Conservation (phyloP, 345 rosid genomes). For the Abelmoschus esculentus region DNA sequence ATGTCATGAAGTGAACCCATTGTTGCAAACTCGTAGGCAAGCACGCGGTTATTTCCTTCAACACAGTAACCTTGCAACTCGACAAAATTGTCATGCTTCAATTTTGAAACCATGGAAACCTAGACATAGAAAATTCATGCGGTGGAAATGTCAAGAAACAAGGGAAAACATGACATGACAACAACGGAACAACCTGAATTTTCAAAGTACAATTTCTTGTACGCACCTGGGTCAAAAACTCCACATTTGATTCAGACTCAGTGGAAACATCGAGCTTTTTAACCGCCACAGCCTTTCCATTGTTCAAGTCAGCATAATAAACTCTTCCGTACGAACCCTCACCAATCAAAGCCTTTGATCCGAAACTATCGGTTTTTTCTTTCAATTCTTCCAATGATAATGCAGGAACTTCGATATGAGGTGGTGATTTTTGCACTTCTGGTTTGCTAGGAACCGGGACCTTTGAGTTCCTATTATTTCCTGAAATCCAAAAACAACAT, state of each 20-base stretch:
- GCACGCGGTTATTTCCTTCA: constrained; percentile 77
- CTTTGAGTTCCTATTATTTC: constrained; percentile 48
- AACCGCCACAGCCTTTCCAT: constrained; percentile 68
- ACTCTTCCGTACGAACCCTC: constrained; percentile 99
- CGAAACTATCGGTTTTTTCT: constrained; percentile 87
- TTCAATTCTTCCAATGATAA: constrained; percentile 67
- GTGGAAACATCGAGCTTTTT: constrained; percentile 88
- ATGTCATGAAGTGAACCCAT: constrained; percentile 99
- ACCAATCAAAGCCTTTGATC: constrained; percentile 95
- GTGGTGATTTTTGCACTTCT: constrained; percentile 59
- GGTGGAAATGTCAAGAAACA: neutral
- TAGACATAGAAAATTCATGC: constrained; percentile 15
- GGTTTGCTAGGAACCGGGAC: constrained; percentile 49
- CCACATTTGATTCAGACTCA: constrained; percentile 67
- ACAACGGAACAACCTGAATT: neutral
- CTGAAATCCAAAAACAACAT: constrained; percentile 24
- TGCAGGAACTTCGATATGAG: constrained; percentile 78
- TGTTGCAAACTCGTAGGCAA: constrained; percentile 96
- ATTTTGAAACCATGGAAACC: constrained; percentile 81
- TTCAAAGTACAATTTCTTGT: neutral
- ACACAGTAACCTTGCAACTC: constrained; percentile 88
- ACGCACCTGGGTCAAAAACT: constrained; percentile 83
- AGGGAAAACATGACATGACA: neutral
- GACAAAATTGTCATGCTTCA: constrained; percentile 79
- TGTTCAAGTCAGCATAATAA: constrained; percentile 63